phyloP scores from a whole-genome alignment of 129 eudicot genomes.

The Chrysanthemum seticuspe region DNA sequence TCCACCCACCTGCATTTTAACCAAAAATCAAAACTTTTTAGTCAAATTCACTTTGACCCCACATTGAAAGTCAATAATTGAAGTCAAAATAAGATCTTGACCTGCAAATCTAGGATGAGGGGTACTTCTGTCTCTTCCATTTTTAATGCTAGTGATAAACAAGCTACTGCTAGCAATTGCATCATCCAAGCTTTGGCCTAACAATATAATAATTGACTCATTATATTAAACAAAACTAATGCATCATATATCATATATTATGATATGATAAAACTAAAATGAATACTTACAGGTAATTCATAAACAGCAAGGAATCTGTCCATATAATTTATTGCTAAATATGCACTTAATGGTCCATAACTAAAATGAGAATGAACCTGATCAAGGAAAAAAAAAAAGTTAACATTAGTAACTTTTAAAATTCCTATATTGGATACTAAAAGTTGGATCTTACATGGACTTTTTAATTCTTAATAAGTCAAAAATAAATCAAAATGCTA shows the following conservation, averaged over 20 bases:
- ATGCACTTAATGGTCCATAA: conserved; percentile 56
- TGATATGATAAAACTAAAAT: too few species aligned
- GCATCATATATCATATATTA: background rate
- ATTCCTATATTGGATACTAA: background rate
- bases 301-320: conserved; percentile 72
- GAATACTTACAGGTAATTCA: conserved; percentile 61
- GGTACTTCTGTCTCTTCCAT: conserved; percentile 75
- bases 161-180: conserved; percentile 74
- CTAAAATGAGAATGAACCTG: conserved; percentile 63
- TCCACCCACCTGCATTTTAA: conserved; percentile 48
- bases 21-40: conserved; percentile 5
- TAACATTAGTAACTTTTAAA: conserved; percentile 7
- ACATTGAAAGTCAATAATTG: conserved; percentile 21
- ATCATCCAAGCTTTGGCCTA: conserved; percentile 75
- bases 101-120: conserved; percentile 60
- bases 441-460: background rate
- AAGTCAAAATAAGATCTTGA: conserved; percentile 29
- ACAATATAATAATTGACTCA: background rate
- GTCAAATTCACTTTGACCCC: conserved; percentile 15
- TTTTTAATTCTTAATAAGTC: background rate
- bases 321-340: conserved; percentile 58
- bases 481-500: background rate
- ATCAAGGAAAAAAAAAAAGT: background rate
- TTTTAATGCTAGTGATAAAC: conserved; percentile 65
- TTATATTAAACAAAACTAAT: background rate